Conservation (phyloP, 2,329 filamentous ascomycete species). For the Penicillium carneum region DNA sequence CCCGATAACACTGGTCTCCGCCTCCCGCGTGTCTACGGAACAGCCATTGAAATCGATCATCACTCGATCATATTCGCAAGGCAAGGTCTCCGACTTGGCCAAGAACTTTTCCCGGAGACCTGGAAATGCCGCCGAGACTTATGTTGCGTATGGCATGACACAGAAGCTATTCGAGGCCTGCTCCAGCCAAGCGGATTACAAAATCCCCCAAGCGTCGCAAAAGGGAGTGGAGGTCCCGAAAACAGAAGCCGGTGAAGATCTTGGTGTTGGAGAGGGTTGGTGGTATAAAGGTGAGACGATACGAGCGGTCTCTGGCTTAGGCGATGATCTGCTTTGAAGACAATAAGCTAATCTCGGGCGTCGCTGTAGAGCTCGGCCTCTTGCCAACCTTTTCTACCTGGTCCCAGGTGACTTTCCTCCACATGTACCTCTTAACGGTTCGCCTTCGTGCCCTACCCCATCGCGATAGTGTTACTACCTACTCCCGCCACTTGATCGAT, state of each 20-base stretch:
- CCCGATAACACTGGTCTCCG: background rate
- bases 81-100: slow-evolving; percentile 38
- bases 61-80: slow-evolving; percentile 28
- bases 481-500: slow-evolving; percentile 90
- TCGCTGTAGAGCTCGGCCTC: slow-evolving; percentile 71
- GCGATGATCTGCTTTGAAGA: slow-evolving; percentile 5
- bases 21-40: slow-evolving; percentile 15
- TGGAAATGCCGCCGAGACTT: slow-evolving; percentile 65
- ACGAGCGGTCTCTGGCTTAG: background rate
- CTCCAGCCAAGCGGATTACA: slow-evolving; percentile 75
- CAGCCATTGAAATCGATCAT: slow-evolving; percentile 24
- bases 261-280: slow-evolving; percentile 75
- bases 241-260: slow-evolving; percentile 79
- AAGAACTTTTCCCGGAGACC: slow-evolving; percentile 45
- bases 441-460: slow-evolving; percentile 79
- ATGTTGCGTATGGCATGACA: slow-evolving; percentile 80
- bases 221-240: slow-evolving; percentile 72
- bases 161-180: slow-evolving; percentile 80
- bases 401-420: slow-evolving; percentile 94
- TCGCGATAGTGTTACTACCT: slow-evolving; percentile 70
- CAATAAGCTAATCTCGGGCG: slow-evolving; percentile 3
- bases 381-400: slow-evolving; percentile 90
- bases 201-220: slow-evolving; percentile 71
- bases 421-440: slow-evolving; percentile 89
- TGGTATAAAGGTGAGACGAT: slow-evolving; percentile 77